Evolutionary conservation across 306 rosid genomes (phyloP).

Genomic region (Glycine soja): DNA sequence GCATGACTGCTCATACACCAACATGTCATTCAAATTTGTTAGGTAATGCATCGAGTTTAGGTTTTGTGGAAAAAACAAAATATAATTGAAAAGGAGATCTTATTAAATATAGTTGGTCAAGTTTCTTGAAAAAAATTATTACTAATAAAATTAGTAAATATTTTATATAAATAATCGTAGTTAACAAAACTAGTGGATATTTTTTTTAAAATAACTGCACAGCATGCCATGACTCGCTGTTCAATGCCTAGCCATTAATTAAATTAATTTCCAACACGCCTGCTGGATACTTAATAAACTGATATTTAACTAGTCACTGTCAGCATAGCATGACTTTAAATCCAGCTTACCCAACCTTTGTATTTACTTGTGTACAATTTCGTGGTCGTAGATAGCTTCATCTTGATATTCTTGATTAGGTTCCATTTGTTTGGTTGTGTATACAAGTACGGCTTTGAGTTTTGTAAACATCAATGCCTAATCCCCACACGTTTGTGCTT

Average conservation of each 20-base stretch:
- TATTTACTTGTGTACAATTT: not conserved
- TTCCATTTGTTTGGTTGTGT: not conserved
- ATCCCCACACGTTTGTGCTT: constrained; percentile 15
- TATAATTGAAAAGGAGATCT: no score
- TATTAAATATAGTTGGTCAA: no score
- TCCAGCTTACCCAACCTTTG: not conserved
- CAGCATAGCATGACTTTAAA: not conserved
- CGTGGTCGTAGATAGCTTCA: not conserved
- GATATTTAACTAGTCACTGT: not conserved
- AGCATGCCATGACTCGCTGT: not conserved
- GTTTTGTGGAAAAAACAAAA: no score
- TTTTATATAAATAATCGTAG: no score
- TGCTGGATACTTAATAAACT: not conserved
- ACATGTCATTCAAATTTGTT: no score
- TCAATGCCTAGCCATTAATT: not conserved
- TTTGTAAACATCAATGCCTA: not conserved
- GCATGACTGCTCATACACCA: no score
- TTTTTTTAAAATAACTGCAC: no score
- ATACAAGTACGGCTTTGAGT: not conserved
- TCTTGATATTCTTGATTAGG: not conserved
- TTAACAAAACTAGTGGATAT: no score
- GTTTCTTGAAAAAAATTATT: no score
- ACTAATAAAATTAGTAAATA: no score
- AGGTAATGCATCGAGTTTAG: no score
- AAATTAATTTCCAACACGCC: not conserved